Evolutionary conservation across 2,329 filamentous ascomycete genomes (phyloP).

Genomic region (Colletotrichum filicis): DNA sequence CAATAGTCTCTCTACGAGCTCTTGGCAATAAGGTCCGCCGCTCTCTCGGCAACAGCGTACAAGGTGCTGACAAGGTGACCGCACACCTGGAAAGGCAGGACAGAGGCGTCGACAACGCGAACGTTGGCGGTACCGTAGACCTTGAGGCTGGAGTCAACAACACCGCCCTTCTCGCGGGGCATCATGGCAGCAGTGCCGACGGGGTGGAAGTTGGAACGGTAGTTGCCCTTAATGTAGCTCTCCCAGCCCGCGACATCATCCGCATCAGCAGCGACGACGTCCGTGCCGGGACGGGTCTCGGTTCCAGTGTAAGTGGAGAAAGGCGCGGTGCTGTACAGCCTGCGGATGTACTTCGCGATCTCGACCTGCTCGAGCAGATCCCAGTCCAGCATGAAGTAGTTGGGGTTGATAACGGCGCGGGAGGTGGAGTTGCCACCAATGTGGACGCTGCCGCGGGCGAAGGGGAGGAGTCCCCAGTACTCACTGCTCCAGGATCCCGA

Average conservation of each 20-base stretch:
- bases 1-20: background rate
- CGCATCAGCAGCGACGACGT: constrained; percentile 42
- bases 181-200: constrained; percentile 63
- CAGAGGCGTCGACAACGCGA: constrained; percentile 59
- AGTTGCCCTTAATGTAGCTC: constrained; percentile 25
- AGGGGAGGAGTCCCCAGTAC: constrained; percentile 50
- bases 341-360: constrained; percentile 42
- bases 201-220: constrained; percentile 53
- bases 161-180: constrained; percentile 58
- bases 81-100: constrained; percentile 61
- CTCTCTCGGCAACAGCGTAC: constrained; percentile 64
- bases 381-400: constrained; percentile 48
- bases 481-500: constrained; percentile 47
- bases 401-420: constrained; percentile 49
- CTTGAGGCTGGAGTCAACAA: constrained; percentile 57
- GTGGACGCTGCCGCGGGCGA: constrained; percentile 54
- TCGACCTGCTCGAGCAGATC: constrained; percentile 45
- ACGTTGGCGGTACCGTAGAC: constrained; percentile 63
- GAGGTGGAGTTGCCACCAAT: constrained; percentile 46
- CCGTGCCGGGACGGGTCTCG: constrained; percentile 38
- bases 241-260: constrained; percentile 37
- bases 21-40: constrained; percentile 42
- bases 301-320: constrained; percentile 36
- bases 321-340: constrained; percentile 45
- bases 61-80: constrained; percentile 61